Evolutionary conservation across 2,329 filamentous ascomycete genomes (phyloP).

Genomic region (Epichloe coenophiala): DNA sequence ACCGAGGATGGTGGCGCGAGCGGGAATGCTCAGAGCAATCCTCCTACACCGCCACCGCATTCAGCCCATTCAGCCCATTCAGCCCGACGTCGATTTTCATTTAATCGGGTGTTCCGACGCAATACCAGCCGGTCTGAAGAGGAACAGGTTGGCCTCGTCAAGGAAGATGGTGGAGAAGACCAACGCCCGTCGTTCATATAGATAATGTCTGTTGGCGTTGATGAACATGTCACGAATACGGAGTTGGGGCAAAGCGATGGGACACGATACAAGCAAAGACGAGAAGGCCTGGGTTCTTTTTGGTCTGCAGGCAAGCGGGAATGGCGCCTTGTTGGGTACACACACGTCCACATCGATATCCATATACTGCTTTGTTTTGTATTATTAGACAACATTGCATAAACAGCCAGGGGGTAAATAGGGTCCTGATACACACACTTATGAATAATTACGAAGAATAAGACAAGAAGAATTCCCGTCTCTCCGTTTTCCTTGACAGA

Average conservation of each 20-base stretch:
- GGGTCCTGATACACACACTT: neutral
- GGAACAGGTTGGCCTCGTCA: constrained; percentile 71
- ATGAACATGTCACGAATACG: neutral
- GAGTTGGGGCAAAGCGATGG: neutral
- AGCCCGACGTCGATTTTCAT: constrained; percentile 74
- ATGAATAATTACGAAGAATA: neutral
- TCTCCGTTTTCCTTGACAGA: no score
- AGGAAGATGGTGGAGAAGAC: constrained; percentile 27
- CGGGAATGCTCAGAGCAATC: constrained; percentile 25
- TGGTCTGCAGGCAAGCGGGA: neutral
- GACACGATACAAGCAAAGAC: neutral
- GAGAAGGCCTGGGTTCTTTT: neutral
- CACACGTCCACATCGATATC: neutral
- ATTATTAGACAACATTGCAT: neutral
- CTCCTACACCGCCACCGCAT: constrained; percentile 50
- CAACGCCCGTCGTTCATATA: constrained; percentile 1
- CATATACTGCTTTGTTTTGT: neutral
- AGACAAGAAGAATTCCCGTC: no score
- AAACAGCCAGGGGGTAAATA: neutral
- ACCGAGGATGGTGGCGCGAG: constrained; percentile 36
- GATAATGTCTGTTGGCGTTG: neutral
- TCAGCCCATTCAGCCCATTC: constrained; percentile 45
- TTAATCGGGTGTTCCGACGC: constrained; percentile 64
- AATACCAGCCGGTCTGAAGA: constrained; percentile 55
- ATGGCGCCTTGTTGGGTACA: neutral